Base-by-base conservation (phyloP, 768 basidiomycete species). In the Boletus speciosus region DNA sequence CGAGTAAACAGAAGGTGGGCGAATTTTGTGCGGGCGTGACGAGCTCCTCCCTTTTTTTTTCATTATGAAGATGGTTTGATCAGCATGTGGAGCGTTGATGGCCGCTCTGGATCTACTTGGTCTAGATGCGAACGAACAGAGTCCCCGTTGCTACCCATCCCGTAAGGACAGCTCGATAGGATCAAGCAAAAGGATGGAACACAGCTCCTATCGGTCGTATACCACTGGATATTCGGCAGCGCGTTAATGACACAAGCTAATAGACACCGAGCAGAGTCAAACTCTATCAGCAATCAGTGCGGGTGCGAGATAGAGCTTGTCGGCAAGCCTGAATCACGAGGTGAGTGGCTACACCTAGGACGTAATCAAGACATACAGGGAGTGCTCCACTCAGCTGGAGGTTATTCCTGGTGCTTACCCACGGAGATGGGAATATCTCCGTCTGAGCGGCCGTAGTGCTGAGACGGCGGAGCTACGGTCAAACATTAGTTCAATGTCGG, bases 1-100 rank as follows among this genome's bases (percentile, higher is more conserved):
- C 19, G 21, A 27, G 42, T 3, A 15, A 14, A 29, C 21, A 16
- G 25, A n/a, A 21, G 6, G 8, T 29, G 29, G 40, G 31, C 25
- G 55, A 57, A 57, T 21, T 57, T 58, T 43, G 49, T 44, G 57
- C 49, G 57, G 55, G 21, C 8, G 21, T 42, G 31, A 19, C 4
- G 29, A 37, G 16, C 5, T 21, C 35, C 38, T 44, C 4, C 5
- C 19, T 29, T 23, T 42, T 6, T 21, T 12, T 19, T 32, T 45
- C 12, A 29, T 48, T 27, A 27, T 32, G 15, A 43, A 12, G 49
- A 37, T 38, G 14, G 25, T n/a, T 37, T 36, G 35, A 47, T n/a
- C 5, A 31, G 34, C 39, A 25, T 14, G 38, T 38, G 31, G 25
- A 19, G 25, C 12, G 29, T 29, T 29, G 40, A 54, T 45, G 29